Percentiles rank a stretch among this genome's conserved stretches.
Conservation (phyloP, 176 grass and related monocot genomes). For the Puya raimondii region DNA sequence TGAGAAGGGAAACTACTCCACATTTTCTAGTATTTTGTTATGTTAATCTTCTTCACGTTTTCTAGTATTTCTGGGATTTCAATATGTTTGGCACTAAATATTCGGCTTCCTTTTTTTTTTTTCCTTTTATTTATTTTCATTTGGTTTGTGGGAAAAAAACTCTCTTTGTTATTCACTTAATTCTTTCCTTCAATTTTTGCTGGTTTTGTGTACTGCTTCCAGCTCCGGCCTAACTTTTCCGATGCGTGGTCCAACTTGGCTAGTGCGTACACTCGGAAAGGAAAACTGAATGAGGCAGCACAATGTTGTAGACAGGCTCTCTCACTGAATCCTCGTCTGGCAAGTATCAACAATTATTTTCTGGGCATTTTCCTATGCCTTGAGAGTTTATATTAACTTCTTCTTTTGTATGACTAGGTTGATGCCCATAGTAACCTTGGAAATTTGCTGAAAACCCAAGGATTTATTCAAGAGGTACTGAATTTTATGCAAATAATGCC, state of each 20-base stretch:
- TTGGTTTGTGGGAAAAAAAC: too few relatives aligned
- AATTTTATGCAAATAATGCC: background rate
- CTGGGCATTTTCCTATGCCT: background rate
- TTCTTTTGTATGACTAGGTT: conserved; percentile 46
- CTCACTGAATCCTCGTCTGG: conserved; percentile 35
- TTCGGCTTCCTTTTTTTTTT: too few relatives aligned
- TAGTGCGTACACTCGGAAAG: conserved; percentile 94
- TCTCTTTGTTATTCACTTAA: background rate
- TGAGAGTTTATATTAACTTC: conserved; percentile 11
- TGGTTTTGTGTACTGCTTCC: conserved; percentile 20
- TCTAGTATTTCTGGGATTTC: too few relatives aligned
- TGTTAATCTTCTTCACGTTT: too few relatives aligned
- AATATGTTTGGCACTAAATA: too few relatives aligned
- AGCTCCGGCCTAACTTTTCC: conserved; percentile 80
- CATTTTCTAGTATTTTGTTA: too few relatives aligned
- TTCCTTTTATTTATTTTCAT: too few relatives aligned
- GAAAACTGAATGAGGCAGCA: conserved; percentile 79
- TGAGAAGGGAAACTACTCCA: too few relatives aligned
- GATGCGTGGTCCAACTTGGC: conserved; percentile 99
- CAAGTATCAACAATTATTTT: background rate
- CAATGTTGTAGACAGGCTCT: conserved; percentile 96
- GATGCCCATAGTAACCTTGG: conserved; percentile 98
- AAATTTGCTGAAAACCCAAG: conserved; percentile 97
- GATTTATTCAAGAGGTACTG: conserved; percentile 74
- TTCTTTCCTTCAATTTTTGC: conserved; percentile 8